Evolutionary conservation across 2,329 filamentous ascomycete genomes (phyloP), one percentile per base, ranked within the genome.

Genomic region (Dactylella cylindrospora): DNA sequence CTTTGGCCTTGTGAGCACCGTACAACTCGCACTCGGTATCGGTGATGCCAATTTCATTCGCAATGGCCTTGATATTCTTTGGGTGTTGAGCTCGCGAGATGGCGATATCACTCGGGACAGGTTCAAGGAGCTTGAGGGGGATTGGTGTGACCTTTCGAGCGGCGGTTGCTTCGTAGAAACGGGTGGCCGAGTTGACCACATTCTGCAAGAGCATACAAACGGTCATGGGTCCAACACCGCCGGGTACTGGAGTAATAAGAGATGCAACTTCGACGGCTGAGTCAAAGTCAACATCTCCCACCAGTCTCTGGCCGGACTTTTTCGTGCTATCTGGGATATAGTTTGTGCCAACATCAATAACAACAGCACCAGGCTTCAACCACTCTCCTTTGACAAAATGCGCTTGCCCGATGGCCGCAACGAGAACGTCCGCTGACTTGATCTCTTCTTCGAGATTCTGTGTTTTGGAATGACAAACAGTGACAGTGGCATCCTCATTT

Each of bases 131-230:
- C 73, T 87, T 90, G 66, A 98, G 75, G 4, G 89, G 87, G n/a
- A 97, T 79, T 17, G 93, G 88, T 4, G 82, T 80, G 65, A 94
- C 87, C 67, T 82, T 84, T 59, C 93, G 82, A 65, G 84, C 78
- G 75, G 88, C 94, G 73, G 94, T 86, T 64, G 82, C 81, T 66
- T 93, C 88, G 66, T 93, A 93, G 71, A 88, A 90, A 54, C 81
- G 77, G 41, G 84, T 85, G 28, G 93, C 86, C 26, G 91, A 85
- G 68, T 91, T 86, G 51, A 97, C 86, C 6, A 97, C 90, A 71
- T 98, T 98, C 74, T 95, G 88, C 69, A 98, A 77, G 40, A 98
- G 79, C 93, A 98, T 98, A 61, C 93, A 93, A 66, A 98, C 90
- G 2, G 93, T 98, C 93, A 98, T 98, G 44, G 93, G 93, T 0